phyloP scores from a whole-genome alignment of 1,284 basidiomycete genomes.

The Exobasidium rhododendri region DNA sequence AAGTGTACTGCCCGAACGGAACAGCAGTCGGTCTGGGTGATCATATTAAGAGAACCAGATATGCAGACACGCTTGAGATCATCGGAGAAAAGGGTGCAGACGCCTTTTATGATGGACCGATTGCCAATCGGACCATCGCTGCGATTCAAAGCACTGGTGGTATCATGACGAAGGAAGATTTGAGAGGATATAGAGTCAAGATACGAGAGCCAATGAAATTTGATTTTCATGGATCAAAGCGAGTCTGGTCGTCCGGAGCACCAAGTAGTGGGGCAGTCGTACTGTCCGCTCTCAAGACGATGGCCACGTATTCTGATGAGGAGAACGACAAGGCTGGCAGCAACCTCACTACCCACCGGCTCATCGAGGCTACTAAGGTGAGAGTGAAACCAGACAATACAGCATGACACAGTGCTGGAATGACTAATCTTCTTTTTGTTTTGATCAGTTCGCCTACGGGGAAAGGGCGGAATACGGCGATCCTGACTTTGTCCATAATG shows the following conservation, averaged over 20 bases:
- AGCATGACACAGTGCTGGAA: not conserved
- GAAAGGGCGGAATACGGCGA: constrained; percentile 57
- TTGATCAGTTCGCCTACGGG: constrained; percentile 54
- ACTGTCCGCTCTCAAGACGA: constrained; percentile 52
- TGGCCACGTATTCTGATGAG: constrained; percentile 31
- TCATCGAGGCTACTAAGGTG: constrained; percentile 55
- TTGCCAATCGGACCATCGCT: constrained; percentile 36
- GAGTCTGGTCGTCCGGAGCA: constrained; percentile 43
- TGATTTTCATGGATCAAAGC: constrained; percentile 28
- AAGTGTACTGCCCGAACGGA: constrained; percentile 45
- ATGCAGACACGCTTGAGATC: constrained; percentile 37
- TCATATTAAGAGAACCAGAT: constrained; percentile 28
- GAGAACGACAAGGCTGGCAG: constrained; percentile 25
- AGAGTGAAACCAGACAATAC: not conserved
- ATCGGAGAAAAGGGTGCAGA: constrained; percentile 35
- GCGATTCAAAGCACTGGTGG: constrained; percentile 32
- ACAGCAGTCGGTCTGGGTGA: constrained; percentile 38
- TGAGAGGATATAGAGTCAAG: constrained; percentile 38
- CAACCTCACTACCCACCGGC: constrained; percentile 53
- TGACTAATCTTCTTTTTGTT: not conserved
- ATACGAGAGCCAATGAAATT: constrained; percentile 30
- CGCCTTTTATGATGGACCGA: constrained; percentile 42
- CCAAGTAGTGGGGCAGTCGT: constrained; percentile 52
- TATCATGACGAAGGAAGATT: constrained; percentile 42
- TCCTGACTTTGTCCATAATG: constrained; percentile 56